Evolutionary conservation across 495 filamentous ascomycete genomes (phyloP), one percentile per base, ranked within the genome.

Genomic region (Tuber umbilicatum): DNA sequence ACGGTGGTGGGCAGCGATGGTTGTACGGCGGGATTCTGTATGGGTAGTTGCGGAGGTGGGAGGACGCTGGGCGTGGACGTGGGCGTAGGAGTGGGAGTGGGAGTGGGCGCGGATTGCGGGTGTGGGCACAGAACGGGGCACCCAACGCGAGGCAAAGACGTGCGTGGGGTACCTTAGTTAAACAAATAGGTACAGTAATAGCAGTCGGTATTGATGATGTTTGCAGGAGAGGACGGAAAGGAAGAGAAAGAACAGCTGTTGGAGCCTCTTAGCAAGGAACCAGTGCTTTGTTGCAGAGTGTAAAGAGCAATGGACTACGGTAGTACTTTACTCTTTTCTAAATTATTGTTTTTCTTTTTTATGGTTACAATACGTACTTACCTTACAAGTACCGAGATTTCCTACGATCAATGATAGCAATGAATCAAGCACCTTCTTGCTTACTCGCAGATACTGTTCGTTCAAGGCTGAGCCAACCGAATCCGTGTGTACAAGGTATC

Each of bases 131-230:
- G 72, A 75, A 78, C 31, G 42, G 72, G 77, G 72, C 64, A 77
- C 69, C 78, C 77, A 78, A 78, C 74, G 72, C 31, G 76, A 78
- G 64, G 75, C 64, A 78, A 41, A 42, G 45, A 47, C 37, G 55
- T 64, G 68, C 37, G 55, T 64, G 55, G 55, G 55, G 27, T 64
- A 64, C 55, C 55, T 31, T 64, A 64, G 31, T 27, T 64, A 64
- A 64, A 35, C 35, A 64, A 35, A 64, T 35, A 31, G 55, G 55
- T 19, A 64, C 55, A 64, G 27, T 64, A 35, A 64, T 23, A 2
- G 50, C n/a, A 27, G 50, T 27, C 10, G 55, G 27, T 17, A 64
- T 64, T 14, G 55, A 64, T 35, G 16, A 64, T 64, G 55, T 64
- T 35, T 35, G 55, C 5, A 35, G 35, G 55, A 35, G 55, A 35